Evolutionary conservation across 495 filamentous ascomycete species (phyloP).

Genomic region (Sordaria brevicollis): DNA sequence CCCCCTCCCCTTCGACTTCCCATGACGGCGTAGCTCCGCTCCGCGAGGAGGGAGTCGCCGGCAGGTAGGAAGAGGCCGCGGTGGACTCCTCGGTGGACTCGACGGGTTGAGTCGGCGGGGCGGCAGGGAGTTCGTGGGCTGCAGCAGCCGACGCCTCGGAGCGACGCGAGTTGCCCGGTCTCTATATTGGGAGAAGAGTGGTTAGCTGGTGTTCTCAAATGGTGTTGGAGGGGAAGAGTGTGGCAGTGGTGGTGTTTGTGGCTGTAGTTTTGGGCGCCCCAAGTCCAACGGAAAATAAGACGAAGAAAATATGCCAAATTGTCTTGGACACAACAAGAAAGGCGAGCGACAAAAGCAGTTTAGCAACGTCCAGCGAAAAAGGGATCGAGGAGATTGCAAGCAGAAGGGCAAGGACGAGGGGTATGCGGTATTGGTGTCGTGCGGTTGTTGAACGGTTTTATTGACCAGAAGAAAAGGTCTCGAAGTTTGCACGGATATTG

Average conservation of each 20-base stretch:
- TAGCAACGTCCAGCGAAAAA: too few species aligned
- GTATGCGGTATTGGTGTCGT: neutral
- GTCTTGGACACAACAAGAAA: too few species aligned
- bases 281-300: too few species aligned
- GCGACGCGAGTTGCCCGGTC: neutral
- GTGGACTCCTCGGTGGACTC: neutral
- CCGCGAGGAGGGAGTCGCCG: too few species aligned
- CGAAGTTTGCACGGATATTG: neutral
- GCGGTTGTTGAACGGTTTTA: too few species aligned
- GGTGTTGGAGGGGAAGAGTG: neutral
- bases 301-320: too few species aligned
- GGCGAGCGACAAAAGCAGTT: too few species aligned
- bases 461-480: too few species aligned
- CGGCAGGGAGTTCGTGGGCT: neutral
- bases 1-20: too few species aligned
- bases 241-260: too few species aligned
- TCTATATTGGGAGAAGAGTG: neutral
- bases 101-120: neutral
- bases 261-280: neutral
- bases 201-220: neutral
- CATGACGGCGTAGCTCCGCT: too few species aligned
- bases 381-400: neutral
- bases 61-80: neutral
- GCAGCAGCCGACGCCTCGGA: neutral
- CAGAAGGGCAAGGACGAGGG: neutral